Evolutionary conservation across 768 basidiomycete genomes (phyloP).

Genomic region (Favolaschia claudopus): DNA sequence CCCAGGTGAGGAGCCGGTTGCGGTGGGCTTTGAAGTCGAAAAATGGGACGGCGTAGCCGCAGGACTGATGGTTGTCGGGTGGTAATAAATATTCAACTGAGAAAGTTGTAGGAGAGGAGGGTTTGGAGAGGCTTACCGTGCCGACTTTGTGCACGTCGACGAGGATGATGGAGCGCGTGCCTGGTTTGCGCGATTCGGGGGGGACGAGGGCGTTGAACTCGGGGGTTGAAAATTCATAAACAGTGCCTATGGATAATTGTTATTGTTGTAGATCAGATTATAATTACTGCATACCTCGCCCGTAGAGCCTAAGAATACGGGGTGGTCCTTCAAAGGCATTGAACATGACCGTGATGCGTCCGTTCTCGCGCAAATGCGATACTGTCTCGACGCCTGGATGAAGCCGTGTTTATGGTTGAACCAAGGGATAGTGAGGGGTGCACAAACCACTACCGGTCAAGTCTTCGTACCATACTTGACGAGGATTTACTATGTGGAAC

Average conservation of each 20-base stretch:
- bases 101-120: too few species aligned
- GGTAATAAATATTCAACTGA: background rate
- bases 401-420: background rate
- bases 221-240: constrained; percentile 67
- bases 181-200: constrained; percentile 52
- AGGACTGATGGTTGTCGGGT: constrained; percentile 56
- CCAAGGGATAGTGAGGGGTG: background rate
- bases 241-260: constrained; percentile 50
- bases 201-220: constrained; percentile 65
- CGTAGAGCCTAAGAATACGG: constrained; percentile 65
- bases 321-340: constrained; percentile 67
- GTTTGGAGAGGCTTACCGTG: constrained; percentile 40
- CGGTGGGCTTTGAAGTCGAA: constrained; percentile 66
- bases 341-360: constrained; percentile 68
- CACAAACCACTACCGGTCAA: constrained; percentile 71
- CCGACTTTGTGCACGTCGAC: constrained; percentile 67
- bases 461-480: constrained; percentile 77
- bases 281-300: constrained; percentile 64
- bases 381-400: constrained; percentile 63
- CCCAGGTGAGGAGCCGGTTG: constrained; percentile 55
- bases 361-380: constrained; percentile 69
- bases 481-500: constrained; percentile 64
- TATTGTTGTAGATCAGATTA: too few species aligned
- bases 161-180: constrained; percentile 67
- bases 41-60: constrained; percentile 70